Percentiles rank a stretch among this genome's conserved stretches.
phyloP scores from a whole-genome alignment of 768 basidiomycete species.

The Basidioascus undulatus region DNA sequence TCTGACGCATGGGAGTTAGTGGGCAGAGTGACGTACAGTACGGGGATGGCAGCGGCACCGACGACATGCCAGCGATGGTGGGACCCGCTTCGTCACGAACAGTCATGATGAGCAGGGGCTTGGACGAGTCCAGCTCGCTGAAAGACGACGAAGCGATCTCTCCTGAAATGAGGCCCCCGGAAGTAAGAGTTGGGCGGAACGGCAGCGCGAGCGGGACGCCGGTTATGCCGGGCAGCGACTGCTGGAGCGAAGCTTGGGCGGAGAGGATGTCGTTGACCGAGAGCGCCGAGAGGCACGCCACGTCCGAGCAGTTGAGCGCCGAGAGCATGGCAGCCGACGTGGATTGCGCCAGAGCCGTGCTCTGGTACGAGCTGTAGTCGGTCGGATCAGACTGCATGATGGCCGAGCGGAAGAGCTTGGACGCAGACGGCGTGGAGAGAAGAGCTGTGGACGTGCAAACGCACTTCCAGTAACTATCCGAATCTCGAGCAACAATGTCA shows the following conservation, averaged over 20 bases:
- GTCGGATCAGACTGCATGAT: constrained; percentile 71
- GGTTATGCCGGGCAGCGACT: too few species aligned
- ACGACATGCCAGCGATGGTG: constrained; percentile 24
- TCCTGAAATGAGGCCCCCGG: too few species aligned
- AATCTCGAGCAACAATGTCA: not conserved
- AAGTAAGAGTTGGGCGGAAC: too few species aligned
- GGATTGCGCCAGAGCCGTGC: too few species aligned
- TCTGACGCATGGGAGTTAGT: constrained; percentile 21
- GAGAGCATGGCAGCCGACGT: constrained; percentile 31
- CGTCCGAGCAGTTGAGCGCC: constrained; percentile 25
- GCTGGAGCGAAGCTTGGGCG: too few species aligned
- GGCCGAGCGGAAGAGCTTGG: constrained; percentile 42
- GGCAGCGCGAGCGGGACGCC: too few species aligned
- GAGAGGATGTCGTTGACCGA: constrained; percentile 29
- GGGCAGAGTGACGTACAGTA: constrained; percentile 17
- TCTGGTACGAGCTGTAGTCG: too few species aligned
- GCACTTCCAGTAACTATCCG: not conserved
- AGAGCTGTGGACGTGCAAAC: constrained; percentile 22
- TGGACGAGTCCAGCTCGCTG: too few species aligned
- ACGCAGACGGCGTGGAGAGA: constrained; percentile 42
- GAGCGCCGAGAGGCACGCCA: constrained; percentile 28
- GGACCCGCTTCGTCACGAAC: constrained; percentile 43
- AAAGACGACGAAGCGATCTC: too few species aligned
- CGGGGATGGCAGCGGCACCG: constrained; percentile 7
- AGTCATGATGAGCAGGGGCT: constrained; percentile 46